phyloP scores from a whole-genome alignment of 2,329 filamentous ascomycete species.

The Penicillium sp. region DNA sequence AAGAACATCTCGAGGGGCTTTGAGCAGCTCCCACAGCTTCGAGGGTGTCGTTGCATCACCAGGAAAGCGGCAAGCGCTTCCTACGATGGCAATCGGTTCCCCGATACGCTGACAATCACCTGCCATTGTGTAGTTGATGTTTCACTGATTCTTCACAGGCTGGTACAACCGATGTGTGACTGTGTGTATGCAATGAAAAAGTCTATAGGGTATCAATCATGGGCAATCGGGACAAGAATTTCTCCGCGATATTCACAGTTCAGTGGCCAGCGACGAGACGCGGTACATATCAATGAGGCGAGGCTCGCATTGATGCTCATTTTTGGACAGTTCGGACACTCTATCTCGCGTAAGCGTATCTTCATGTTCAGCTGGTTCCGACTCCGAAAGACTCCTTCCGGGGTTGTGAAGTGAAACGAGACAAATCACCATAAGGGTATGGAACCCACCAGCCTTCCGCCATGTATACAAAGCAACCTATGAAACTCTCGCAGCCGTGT shows the following conservation, averaged over 20 bases:
- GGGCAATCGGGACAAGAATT: constrained; percentile 1
- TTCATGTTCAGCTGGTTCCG: constrained; percentile 10
- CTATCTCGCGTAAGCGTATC: constrained; percentile 7
- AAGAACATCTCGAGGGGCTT: constrained; percentile 24
- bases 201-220: constrained; percentile 6
- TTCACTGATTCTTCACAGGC: constrained; percentile 3
- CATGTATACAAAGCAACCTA: neutral
- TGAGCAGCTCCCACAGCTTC: constrained; percentile 28
- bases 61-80: constrained; percentile 27
- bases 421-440: constrained; percentile 13
- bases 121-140: constrained; percentile 14
- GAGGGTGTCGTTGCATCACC: constrained; percentile 23
- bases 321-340: constrained; percentile 1
- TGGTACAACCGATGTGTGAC: constrained; percentile 9
- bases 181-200: constrained; percentile 2
- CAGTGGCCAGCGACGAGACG: constrained; percentile 1
- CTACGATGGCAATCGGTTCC: constrained; percentile 30
- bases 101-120: constrained; percentile 5
- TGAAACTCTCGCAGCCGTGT: constrained; percentile 1
- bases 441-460: neutral
- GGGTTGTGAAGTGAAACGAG: neutral
- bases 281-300: constrained; percentile 13
- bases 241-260: constrained; percentile 3
- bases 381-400: constrained; percentile 10
- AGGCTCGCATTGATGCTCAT: neutral